Conservation (phyloP, 177 flowering plant species). For the Vitis hybrid region DNA sequence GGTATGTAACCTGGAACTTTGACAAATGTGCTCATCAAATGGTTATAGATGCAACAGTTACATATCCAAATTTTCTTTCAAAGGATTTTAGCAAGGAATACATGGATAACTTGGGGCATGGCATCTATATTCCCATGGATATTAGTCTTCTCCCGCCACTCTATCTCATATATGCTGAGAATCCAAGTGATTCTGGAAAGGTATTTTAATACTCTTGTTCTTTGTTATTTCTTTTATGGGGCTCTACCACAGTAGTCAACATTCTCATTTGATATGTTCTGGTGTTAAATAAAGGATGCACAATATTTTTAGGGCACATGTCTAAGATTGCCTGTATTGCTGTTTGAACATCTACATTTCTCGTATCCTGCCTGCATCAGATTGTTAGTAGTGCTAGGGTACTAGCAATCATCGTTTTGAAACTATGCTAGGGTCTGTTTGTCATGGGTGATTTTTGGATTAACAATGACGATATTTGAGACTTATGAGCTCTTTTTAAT, state of each 20-base stretch:
- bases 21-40: not conserved
- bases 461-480: too few species aligned
- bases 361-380: not conserved
- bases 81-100: constrained; percentile 80
- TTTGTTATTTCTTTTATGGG: not conserved
- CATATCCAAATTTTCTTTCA: not conserved
- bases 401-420: too few species aligned
- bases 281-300: not conserved
- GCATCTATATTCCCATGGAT: constrained; percentile 80
- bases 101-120: constrained; percentile 85
- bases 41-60: not conserved
- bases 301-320: not conserved
- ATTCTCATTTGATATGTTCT: not conserved
- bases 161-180: constrained; percentile 88
- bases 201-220: constrained; percentile 27
- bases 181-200: constrained; percentile 99
- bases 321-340: not conserved
- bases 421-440: too few species aligned
- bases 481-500: too few species aligned
- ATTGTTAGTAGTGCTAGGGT: too few species aligned
- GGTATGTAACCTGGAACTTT: constrained; percentile 40
- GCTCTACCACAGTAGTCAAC: not conserved
- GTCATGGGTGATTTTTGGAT: too few species aligned
- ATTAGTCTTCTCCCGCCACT: constrained; percentile 77
- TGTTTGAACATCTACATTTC: not conserved